phyloP scores from a whole-genome alignment of 768 basidiomycete genomes.

The Xerocomellus intermedius region DNA sequence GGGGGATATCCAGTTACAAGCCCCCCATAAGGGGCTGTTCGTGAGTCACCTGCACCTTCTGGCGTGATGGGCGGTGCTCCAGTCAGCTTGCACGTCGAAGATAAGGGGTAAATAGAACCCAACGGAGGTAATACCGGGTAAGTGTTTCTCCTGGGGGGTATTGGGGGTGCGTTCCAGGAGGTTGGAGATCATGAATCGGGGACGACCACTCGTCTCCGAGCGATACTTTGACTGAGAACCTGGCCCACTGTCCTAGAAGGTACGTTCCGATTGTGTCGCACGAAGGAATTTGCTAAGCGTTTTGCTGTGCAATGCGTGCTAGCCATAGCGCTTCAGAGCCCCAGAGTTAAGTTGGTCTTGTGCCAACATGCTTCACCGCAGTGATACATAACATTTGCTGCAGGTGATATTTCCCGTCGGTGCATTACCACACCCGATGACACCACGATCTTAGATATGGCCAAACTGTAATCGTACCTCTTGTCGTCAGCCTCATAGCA shows the following conservation, averaged over 20 bases:
- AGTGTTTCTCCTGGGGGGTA: neutral
- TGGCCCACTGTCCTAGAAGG: neutral
- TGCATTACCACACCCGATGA: neutral
- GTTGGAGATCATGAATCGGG: neutral
- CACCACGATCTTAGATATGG: constrained; percentile 5
- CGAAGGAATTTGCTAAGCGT: neutral
- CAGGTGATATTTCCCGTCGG: neutral
- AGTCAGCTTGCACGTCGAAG: neutral
- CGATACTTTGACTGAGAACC: neutral
- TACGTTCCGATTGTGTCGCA: neutral
- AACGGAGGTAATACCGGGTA: neutral
- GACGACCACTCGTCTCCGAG: neutral
- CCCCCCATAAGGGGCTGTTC: neutral
- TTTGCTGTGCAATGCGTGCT: neutral
- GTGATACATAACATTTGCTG: neutral
- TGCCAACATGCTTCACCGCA: neutral
- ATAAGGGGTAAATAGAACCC: neutral
- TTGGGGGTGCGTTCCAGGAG: neutral
- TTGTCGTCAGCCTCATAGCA: neutral
- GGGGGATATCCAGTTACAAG: neutral
- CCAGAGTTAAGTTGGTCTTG: neutral
- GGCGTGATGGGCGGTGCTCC: neutral
- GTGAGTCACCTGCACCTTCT: neutral
- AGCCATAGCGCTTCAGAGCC: neutral
- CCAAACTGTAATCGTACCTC: neutral